These are phyloP conservation scores for Kwoniella dejecticola DNA, from an alignment of 768 basidiomycete genomes.

Conservation along the genomic window DNA sequence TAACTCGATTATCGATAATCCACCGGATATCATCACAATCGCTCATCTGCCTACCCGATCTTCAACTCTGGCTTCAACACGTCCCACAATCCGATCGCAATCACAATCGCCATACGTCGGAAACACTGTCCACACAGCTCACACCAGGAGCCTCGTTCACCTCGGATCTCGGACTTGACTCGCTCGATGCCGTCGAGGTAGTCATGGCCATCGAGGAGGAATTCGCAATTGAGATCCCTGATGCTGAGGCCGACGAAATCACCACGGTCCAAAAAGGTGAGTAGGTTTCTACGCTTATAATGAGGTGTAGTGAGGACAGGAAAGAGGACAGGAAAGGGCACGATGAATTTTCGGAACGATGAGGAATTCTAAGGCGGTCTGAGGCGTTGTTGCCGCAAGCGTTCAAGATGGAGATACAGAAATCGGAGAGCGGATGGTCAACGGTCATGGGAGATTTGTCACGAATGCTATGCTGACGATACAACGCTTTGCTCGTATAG, in stretches of 20 bases:
- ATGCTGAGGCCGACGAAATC: slow-evolving; percentile 92
- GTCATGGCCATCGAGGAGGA: slow-evolving; percentile 99
- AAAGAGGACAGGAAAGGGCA: neutral
- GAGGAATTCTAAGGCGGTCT: neutral
- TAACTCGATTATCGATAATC: slow-evolving; percentile 5
- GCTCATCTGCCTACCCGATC: too few species aligned
- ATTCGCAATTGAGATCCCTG: slow-evolving; percentile 96
- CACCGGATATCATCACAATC: too few species aligned
- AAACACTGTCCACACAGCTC: slow-evolving; percentile 70
- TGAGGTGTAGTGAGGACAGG: neutral
- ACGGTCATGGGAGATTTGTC: too few species aligned
- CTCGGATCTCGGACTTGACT: slow-evolving; percentile 87
- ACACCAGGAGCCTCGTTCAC: slow-evolving; percentile 67
- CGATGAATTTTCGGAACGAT: neutral
- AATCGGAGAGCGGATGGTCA: too few species aligned
- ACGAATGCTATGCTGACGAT: too few species aligned
- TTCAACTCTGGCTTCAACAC: too few species aligned
- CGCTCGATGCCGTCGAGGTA: slow-evolving; percentile 94
- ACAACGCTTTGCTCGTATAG: slow-evolving; percentile 59
- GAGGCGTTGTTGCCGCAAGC: neutral
- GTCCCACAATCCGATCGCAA: too few species aligned
- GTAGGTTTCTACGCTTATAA: slow-evolving; percentile 46
- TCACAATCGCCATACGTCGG: too few species aligned
- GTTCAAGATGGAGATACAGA: neutral
- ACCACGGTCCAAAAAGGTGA: slow-evolving; percentile 86